Base-by-base conservation (phyloP, 2,329 filamentous ascomycete genomes). In the Ascochyta clinopodiicola region DNA sequence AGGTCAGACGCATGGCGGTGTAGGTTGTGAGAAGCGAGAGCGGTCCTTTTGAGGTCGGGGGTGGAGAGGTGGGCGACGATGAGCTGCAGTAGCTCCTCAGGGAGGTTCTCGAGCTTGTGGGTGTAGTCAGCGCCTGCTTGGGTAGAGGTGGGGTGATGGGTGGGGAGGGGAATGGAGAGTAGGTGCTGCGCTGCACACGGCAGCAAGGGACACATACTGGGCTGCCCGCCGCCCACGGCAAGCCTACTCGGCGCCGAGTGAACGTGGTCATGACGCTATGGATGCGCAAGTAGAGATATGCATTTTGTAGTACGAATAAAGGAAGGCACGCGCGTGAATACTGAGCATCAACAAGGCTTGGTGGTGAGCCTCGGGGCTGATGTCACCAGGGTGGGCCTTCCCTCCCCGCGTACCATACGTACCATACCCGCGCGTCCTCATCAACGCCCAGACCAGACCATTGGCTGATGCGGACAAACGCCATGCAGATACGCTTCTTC, bases 31-130 rank as follows among this genome's bases (percentile, higher is more conserved):
- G 73, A 79, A 9, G 70, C 63, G 44, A 75, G 71, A 31, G 72
- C 74, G 13, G 75, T 56, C 4, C 59, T 56, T 40, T 59, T 62
- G 32, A 79, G 70, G 37, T 71, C 63, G n/a, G 51, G 6, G 0
- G 62, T 61, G 24, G 68, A 50, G 19, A 80, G 66, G 32, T 68
- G 66, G 27, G 67, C 62, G n/a, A 78, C 59, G 37, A 80, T 70
- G 31, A 75, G 69, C 49, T 76, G 71, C 9, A 79, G 59, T 1
- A 81, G 70, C 59, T 80, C 79, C 32, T 74, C 70, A 2, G 79
- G 78, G 2, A 80, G 74, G 17, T 55, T 59, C 52, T 69, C 64
- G 32, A 73, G 62, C 69, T 51, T 24, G 59, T 6, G 35, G 1
- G 21, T 24, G 25, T 5, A 35, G 56, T 60, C 47, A 61, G 59